These are phyloP conservation scores for Citrus inodora DNA, from an alignment of 345 rosid species.

Conservation along the genomic window DNA sequence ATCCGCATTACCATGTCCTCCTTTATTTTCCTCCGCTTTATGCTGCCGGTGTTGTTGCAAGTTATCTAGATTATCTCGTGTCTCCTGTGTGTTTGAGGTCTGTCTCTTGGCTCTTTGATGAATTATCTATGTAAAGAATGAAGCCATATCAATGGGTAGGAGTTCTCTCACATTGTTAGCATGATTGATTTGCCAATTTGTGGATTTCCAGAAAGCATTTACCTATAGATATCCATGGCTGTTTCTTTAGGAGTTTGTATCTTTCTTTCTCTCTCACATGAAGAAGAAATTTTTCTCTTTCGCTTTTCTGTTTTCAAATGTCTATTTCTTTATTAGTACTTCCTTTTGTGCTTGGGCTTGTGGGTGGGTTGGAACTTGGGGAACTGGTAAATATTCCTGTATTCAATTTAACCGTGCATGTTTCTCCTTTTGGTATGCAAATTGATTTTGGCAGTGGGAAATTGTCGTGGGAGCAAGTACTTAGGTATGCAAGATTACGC, in stretches of 20 bases:
- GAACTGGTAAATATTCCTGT: not conserved
- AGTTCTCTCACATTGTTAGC: not conserved
- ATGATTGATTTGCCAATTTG: not conserved
- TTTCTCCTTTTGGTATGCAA: not conserved
- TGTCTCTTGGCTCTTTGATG: not conserved
- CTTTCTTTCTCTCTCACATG: not conserved
- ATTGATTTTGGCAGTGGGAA: conserved; percentile 73
- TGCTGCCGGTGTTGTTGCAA: not conserved
- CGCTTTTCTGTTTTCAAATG: not conserved
- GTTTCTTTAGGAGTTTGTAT: not conserved
- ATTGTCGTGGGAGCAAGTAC: conserved; percentile 88
- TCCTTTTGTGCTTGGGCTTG: not conserved
- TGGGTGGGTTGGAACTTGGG: not conserved
- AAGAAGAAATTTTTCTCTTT: not conserved
- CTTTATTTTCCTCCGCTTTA: not conserved
- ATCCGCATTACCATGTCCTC: not conserved
- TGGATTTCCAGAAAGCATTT: not conserved
- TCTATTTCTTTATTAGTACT: not conserved
- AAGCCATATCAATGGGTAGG: not conserved
- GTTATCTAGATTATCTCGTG: not conserved
- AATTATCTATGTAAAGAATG: not conserved
- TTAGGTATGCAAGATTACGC: conserved; percentile 68
- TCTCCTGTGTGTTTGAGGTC: not conserved
- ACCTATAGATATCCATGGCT: not conserved
- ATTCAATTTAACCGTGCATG: not conserved